A percentile compares a stretch with the other conserved stretches of the same genome.
phyloP scores from a whole-genome alignment of 2,329 filamentous ascomycete species.

The Aspergillus latus region DNA sequence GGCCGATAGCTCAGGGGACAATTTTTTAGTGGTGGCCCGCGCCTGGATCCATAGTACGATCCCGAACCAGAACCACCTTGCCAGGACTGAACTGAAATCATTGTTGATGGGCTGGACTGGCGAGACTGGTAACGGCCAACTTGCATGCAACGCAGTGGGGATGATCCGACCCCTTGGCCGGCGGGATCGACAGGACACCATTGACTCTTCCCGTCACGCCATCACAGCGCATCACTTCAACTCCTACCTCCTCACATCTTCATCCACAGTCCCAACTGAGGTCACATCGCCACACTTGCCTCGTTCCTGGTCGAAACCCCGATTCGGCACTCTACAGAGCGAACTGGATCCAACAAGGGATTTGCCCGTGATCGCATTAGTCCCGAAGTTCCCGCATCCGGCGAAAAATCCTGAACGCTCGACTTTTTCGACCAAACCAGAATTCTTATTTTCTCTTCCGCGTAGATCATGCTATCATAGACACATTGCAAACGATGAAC shows the following conservation, averaged over 20 bases:
- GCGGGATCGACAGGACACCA: constrained; percentile 1
- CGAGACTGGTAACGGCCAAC: background rate
- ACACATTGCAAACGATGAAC: constrained; percentile 4
- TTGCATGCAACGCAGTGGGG: background rate
- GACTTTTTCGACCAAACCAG: background rate
- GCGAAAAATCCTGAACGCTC: constrained; percentile 3
- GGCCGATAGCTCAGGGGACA: background rate
- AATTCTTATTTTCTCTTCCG: background rate
- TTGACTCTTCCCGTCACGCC: background rate
- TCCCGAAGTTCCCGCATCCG: constrained; percentile 2
- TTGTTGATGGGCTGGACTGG: background rate
- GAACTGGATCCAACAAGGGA: background rate
- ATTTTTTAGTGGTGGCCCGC: background rate
- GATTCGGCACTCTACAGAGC: background rate
- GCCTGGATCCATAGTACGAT: background rate
- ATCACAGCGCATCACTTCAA: background rate
- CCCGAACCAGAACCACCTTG: background rate
- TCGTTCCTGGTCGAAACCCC: background rate
- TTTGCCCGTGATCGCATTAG: background rate
- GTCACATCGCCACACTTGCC: background rate
- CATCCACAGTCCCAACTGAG: background rate
- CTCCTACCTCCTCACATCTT: background rate
- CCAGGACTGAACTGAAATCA: background rate
- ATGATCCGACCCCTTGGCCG: background rate
- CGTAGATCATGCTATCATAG: constrained; percentile 4